Evolutionary conservation across 768 basidiomycete genomes (phyloP), one percentile per base, ranked within the genome.

Genomic region (Auricularia cornea): DNA sequence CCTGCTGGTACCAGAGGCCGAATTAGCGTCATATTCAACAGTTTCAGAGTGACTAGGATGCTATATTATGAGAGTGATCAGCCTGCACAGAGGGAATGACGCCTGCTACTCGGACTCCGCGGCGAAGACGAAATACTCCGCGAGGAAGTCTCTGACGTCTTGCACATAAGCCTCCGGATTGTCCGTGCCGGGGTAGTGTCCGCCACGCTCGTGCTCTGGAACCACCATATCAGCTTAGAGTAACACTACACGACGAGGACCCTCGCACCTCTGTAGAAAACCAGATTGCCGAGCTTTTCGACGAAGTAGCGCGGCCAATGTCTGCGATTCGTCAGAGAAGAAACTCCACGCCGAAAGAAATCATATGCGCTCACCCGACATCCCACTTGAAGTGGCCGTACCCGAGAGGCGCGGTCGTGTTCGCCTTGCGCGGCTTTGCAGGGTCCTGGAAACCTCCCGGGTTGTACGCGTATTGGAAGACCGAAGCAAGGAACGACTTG

Each of bases 401-500:
- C 3, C 63, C 63, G 26, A 63, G 33, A 2, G 63, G 63, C 51
- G 59, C 60, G 12, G 38, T 18, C 5, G 1, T 54, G 20, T 26
- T 59, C 2, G 48, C 5, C 52, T 56, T 64, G 4, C 41, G 31
- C n/a, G n/a, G n/a, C n/a, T n/a, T n/a, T n/a, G n/a, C n/a, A 33
- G 38, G n/a, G 14, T 41, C 35, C 20, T 32, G 52, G 20, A 54
- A 33, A 12, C 44, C 60, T 8, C 23, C 44, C 23, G 26, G 16
- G 44, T 69, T 70, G 40, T 70, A 62, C 26, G 29, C 31, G 44
- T 72, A 72, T n/a, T 48, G 59, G 59, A 68, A 64, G 0, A 61
- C 62, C 32, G 71, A 64, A 2, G 70, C 67, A 1, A 54, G 60
- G 66, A 70, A 69, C 10, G 70, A 62, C 12, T 60, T 26, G 29